Evolutionary conservation across 2,329 filamentous ascomycete genomes (phyloP).

Genomic region (Stromatinia cepivora): DNA sequence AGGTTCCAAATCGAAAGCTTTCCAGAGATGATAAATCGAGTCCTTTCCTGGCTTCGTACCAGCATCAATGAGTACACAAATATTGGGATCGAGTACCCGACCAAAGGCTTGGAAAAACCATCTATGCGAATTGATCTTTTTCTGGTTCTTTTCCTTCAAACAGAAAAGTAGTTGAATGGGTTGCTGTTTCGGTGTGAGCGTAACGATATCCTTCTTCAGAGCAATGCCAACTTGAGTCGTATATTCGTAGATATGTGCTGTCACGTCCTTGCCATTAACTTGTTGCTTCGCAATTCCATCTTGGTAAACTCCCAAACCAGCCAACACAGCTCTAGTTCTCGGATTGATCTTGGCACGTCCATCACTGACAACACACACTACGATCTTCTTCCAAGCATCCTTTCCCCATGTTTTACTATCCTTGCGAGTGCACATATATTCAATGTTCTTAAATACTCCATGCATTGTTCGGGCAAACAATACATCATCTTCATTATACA

Average conservation of each 20-base stretch:
- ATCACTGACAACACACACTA: slow-evolving; percentile 94
- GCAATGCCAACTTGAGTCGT: slow-evolving; percentile 98
- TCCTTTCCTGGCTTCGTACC: slow-evolving; percentile 87
- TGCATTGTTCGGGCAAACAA: slow-evolving; percentile 98
- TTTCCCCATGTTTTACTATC: slow-evolving; percentile 97
- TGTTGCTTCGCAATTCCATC: slow-evolving; percentile 98
- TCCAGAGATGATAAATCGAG: slow-evolving; percentile 96
- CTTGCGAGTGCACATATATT: slow-evolving; percentile 89
- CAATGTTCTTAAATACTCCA: slow-evolving; percentile 96
- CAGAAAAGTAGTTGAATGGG: slow-evolving; percentile 99
- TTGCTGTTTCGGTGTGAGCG: slow-evolving; percentile 98
- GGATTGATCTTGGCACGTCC: slow-evolving; percentile 92
- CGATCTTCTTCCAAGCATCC: slow-evolving; percentile 97
- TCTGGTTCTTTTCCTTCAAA: slow-evolving; percentile 94
- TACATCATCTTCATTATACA: slow-evolving; percentile 99
- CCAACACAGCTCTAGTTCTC: slow-evolving; percentile 87
- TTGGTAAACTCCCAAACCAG: slow-evolving; percentile 97
- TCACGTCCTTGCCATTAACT: slow-evolving; percentile 94
- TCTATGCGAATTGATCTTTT: slow-evolving; percentile 96
- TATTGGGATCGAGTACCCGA: slow-evolving; percentile 85
- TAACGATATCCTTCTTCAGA: slow-evolving; percentile 95
- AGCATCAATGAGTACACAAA: slow-evolving; percentile 95
- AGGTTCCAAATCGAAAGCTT: slow-evolving; percentile 96
- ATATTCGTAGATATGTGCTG: slow-evolving; percentile 97
- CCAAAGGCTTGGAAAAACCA: slow-evolving; percentile 99